These are phyloP conservation scores for Diaporthe citriasiana DNA, from an alignment of 2,329 filamentous ascomycete species.

Conservation along the genomic window DNA sequence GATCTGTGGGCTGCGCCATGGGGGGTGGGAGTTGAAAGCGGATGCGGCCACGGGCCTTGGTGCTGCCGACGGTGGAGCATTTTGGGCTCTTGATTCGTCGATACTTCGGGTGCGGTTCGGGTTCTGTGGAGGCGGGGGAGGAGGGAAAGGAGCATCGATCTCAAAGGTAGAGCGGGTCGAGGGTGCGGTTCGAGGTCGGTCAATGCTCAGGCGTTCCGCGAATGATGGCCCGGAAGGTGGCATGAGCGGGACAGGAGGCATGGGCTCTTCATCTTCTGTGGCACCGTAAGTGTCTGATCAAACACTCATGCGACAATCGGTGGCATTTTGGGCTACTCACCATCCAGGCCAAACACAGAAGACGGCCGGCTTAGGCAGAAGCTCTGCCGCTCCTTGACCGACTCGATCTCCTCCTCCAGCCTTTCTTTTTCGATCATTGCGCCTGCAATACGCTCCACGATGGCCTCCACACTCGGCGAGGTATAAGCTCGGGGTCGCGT, in stretches of 20 bases:
- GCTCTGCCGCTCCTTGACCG: constrained; percentile 72
- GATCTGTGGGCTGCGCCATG: constrained; percentile 33
- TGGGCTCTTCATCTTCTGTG: constrained; percentile 60
- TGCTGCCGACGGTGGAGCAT: constrained; percentile 14
- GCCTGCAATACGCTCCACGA: constrained; percentile 69
- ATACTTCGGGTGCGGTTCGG: constrained; percentile 35
- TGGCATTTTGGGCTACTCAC: constrained; percentile 46
- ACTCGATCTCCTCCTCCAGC: constrained; percentile 71
- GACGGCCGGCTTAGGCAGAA: constrained; percentile 67
- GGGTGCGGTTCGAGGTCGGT: constrained; percentile 56
- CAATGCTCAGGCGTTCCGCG: constrained; percentile 66
- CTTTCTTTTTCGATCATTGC: constrained; percentile 72
- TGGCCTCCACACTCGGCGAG: constrained; percentile 63
- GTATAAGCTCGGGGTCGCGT: constrained; percentile 57
- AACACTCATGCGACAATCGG: neutral
- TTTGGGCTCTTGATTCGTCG: constrained; percentile 32
- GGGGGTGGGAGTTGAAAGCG: constrained; percentile 48
- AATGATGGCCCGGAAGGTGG: constrained; percentile 71
- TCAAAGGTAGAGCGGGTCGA: constrained; percentile 39
- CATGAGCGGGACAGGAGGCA: constrained; percentile 70
- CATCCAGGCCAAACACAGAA: constrained; percentile 59
- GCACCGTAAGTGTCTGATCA: constrained; percentile 3
- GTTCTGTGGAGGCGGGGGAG: constrained; percentile 39
- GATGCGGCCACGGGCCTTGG: constrained; percentile 49
- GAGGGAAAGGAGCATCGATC: constrained; percentile 36